Base-by-base conservation (phyloP, 2,329 filamentous ascomycete species). In the Lizonia empirigonia region DNA sequence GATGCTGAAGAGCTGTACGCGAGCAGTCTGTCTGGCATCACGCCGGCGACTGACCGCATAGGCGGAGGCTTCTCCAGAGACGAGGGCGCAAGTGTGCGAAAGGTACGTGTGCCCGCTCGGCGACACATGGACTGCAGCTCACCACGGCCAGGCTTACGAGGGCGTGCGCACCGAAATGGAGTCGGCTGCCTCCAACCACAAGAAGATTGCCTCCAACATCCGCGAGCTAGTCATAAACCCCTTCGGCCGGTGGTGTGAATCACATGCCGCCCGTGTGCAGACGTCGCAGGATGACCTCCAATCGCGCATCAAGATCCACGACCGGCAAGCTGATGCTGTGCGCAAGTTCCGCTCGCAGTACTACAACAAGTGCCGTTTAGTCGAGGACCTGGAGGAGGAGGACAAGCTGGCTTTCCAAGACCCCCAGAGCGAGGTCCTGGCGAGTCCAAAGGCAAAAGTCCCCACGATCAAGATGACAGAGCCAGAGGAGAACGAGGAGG, bases 341-440 rank as follows among this genome's bases (percentile, higher is more conserved):
- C 91, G 91, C 81, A 97, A 97, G 77, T 84, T 97, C 64, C 86
- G 94, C 59, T 96, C 90, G 74, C 89, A 90, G 64, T 99, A 99
- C 77, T 97, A 97, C 82, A 99, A 97, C 80, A 99, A 97, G 77
- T 99, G 94, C 73, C 88, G 95, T 40, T 80, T 97, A 56, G 88
- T 97, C 6, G 95, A 99, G 72, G 94, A 99, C 70, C 78, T 97
- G 54, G 94, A 99, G 73, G 94, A 99, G 76, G 95, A 99, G 79
- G 96, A 97, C 74, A 97, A 99, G 76, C 83, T 99, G 47, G 94
- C 92, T 30, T 99, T 99, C 76, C 91, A 96, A 73, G 91, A 92
- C 60, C 91, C 91, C 5, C 80, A 83, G 55, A 80, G 71, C 42
- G 75, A 80, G 55, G 71, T 68, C 15, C 68, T 72, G 7, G 71